These are phyloP conservation scores for Kwoniella mangroviensis DNA, from an alignment of 768 basidiomycete species.

Conservation along the genomic window DNA sequence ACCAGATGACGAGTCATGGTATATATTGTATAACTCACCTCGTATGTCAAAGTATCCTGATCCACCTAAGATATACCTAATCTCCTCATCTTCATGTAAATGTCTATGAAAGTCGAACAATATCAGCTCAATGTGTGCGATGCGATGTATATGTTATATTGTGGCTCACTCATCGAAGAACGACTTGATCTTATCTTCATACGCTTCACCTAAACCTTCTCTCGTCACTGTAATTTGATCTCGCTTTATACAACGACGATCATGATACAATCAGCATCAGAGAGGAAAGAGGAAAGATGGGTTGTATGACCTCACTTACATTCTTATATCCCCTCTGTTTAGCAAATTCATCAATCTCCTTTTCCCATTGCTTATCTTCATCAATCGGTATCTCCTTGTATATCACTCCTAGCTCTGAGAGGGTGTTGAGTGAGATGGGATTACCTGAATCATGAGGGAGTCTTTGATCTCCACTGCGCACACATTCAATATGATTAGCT, in stretches of 20 bases:
- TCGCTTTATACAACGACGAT: slow-evolving; percentile 53
- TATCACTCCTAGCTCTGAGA: slow-evolving; percentile 68
- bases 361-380: slow-evolving; percentile 61
- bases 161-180: slow-evolving; percentile 79
- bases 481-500: slow-evolving; percentile 62
- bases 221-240: slow-evolving; percentile 79
- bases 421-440: slow-evolving; percentile 61
- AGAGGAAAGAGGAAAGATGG: too few species aligned
- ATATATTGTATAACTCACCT: slow-evolving; percentile 62
- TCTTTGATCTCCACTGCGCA: slow-evolving; percentile 79
- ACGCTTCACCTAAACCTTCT: slow-evolving; percentile 78
- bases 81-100: slow-evolving; percentile 96
- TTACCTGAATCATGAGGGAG: slow-evolving; percentile 72
- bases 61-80: slow-evolving; percentile 83
- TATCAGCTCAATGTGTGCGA: neutral
- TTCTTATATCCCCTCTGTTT: slow-evolving; percentile 78
- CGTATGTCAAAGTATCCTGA: slow-evolving; percentile 91
- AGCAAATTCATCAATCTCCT: slow-evolving; percentile 65
- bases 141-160: neutral
- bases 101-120: slow-evolving; percentile 63
- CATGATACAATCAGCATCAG: too few species aligned
- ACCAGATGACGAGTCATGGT: neutral
- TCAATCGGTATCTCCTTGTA: slow-evolving; percentile 72
- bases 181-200: slow-evolving; percentile 77
- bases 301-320: slow-evolving; percentile 51